A percentile compares a stretch with the other conserved stretches of the same genome.
phyloP scores from a whole-genome alignment of 106 monocot species.

The Triglochin maritima region DNA sequence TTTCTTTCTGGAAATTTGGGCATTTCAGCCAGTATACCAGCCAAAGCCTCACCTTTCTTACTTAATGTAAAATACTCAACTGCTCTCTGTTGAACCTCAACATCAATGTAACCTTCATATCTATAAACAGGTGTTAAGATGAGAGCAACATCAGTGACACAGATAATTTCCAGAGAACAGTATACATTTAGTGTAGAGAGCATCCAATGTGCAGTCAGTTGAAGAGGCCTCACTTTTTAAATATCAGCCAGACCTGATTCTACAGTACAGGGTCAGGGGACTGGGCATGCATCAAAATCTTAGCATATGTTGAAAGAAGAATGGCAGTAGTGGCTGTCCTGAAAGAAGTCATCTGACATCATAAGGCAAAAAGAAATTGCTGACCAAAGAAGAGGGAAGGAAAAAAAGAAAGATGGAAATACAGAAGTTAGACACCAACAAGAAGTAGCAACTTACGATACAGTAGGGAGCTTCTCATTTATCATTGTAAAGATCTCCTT shows the following conservation, averaged over 20 bases:
- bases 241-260: constrained; percentile 87
- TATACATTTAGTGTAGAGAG: neutral
- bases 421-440: neutral
- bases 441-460: constrained; percentile 48
- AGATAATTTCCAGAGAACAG: neutral
- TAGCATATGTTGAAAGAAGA: constrained; percentile 97
- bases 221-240: constrained; percentile 54
- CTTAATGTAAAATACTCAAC: constrained; percentile 96
- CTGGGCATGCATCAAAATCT: constrained; percentile 95
- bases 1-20: constrained; percentile 98
- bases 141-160: neutral
- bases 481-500: constrained; percentile 86
- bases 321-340: constrained; percentile 84
- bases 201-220: neutral
- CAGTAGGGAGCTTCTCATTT: constrained; percentile 92
- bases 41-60: constrained; percentile 70
- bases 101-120: constrained; percentile 95
- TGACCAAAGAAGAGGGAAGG: neutral
- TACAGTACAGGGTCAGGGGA: constrained; percentile 83
- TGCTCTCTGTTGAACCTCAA: constrained; percentile 97
- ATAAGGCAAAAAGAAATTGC: neutral
- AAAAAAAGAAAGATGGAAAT: neutral
- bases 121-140: constrained; percentile 16
- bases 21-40: constrained; percentile 94
- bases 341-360: neutral